Base-by-base conservation (phyloP, 179 eudicot species). In the Heliamphora ciliata region DNA sequence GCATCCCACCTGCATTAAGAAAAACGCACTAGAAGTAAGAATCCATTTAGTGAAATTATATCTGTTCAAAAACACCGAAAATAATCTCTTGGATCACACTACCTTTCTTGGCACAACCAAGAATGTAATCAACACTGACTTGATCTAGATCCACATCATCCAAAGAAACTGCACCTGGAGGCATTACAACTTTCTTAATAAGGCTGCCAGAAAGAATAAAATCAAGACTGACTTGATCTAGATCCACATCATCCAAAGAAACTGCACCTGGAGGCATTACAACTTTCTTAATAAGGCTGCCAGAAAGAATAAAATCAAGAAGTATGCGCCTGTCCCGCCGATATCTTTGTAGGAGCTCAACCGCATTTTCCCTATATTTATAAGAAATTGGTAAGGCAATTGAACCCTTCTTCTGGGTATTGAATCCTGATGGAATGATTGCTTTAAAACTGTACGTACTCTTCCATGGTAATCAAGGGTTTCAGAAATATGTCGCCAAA, bases 61-160 rank as follows among this genome's bases (percentile, higher is more conserved):
- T 15, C 31, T 68, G 74, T 47, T 13, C 64, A 74, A 82, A 44
- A 67, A 14, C 31, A 73, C 44, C 17, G 18, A 31, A 47, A 40
- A 52, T 1, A 66, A 73, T 15, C 40, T 47, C 31, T 47, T 14
- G 44, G 46, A 56, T 63, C 4, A 51, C n/a, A 40, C 24, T 60
- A 97, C 99, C 99, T 93, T 93, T 93, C 83, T 88, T 97, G 9
- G 91, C 91, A 87, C 94, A 90, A 71, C 86, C 89, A 56, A 97
- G 93, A 50, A 95, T 95, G 85, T 87, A 90, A 89, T 97, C 99
- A 11, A 95, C 98, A 78, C 99, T 97, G 85, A 97, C 93, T 97
- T 94, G 98, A 90, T 94, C 98, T 13, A 97, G 90, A 93, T 97
- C 98, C 86, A 97, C 97, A 82, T 97, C 99, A 86, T 97, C 99